Evolutionary conservation across 192 early-diverging fungal species (phyloP), one percentile per base, ranked within the genome.

Genomic region (Mortierella alpina): DNA sequence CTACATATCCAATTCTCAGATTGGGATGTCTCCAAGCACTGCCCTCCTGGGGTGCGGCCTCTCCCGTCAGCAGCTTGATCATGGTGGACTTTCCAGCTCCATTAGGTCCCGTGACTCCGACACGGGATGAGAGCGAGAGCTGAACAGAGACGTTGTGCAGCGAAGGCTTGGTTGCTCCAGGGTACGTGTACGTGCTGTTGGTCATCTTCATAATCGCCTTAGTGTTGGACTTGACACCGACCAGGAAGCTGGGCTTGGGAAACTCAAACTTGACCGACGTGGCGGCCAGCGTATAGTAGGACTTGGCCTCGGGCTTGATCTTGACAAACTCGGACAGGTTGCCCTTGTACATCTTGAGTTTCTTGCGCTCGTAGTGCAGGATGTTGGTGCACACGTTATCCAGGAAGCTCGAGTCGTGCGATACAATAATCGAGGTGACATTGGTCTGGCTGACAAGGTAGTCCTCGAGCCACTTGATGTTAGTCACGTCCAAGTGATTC

Each of bases 31-130:
- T 88, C 88, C 88, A 92, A 31, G 94, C 88, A 22, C 86, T 87
- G 73, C 93, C 93, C 22, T 85, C 82, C 76, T 91, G 88, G 40
- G 93, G 86, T 12, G 85, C 81, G 44, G 90, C 83, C 83, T 94
- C 93, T 61, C 93, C 94, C 59, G 91, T 93, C 44, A 95, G 67
- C 39, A 94, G 63, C 82, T 95, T 95, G 85, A 95, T 93, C 85
- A 93, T 86, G 41, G 94, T 95, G 1, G 93, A 94, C 60, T 95
- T 95, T 71, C 94, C 94, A 71, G 94, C 94, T 81, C 94, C 94
- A 75, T 95, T 95, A 31, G 93, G 89, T 22, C 94, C 94, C 58
- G 93, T 87, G 67, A 93, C 90, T 63, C 92, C 93, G 53, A 95
- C 92, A 83, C 94, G 91, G 4, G 93, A 94, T 58, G 89, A 91